phyloP scores from a whole-genome alignment of 805 yeast genomes.

The Zygoascus bituminiphila region DNA sequence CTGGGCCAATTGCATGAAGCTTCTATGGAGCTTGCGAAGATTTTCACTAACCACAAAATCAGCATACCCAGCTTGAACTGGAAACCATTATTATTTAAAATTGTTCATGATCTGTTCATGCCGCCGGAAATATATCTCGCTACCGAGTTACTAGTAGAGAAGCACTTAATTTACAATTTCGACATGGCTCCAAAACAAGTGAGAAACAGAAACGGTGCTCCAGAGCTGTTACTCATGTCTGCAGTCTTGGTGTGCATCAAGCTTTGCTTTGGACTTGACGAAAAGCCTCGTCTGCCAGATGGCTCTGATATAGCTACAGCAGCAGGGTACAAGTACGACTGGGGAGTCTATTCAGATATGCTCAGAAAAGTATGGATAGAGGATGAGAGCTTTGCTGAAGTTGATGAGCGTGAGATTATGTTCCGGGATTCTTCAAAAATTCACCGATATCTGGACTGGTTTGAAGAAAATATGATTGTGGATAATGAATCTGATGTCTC shows the following conservation, averaged over 20 bases:
- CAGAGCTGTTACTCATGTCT: conserved; percentile 12
- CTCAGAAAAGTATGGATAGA: conserved; percentile 23
- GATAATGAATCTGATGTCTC: conserved; percentile 1
- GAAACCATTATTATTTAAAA: conserved; percentile 35
- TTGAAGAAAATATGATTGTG: conserved; percentile 26
- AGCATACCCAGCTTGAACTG: conserved; percentile 22
- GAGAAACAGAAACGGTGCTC: neutral
- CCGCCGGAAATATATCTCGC: conserved; percentile 41
- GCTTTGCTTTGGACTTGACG: conserved; percentile 22
- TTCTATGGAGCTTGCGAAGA: conserved; percentile 5
- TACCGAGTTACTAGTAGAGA: conserved; percentile 6
- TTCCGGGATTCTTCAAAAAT: conserved; percentile 43
- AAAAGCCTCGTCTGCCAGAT: conserved; percentile 9
- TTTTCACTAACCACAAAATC: conserved; percentile 4
- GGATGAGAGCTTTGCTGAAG: conserved; percentile 19
- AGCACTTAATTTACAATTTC: conserved; percentile 1
- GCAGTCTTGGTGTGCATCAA: conserved; percentile 11
- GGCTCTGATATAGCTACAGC: conserved; percentile 1
- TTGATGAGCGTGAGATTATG: conserved; percentile 31
- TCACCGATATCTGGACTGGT: conserved; percentile 44
- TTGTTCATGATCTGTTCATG: conserved; percentile 37
- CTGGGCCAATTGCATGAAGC: conserved; percentile 6
- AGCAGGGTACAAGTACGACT: conserved; percentile 18
- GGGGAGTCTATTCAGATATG: conserved; percentile 29
- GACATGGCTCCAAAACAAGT: conserved; percentile 2